Conservation (phyloP, 345 rosid genomes). For the Pistacia atlantica region DNA sequence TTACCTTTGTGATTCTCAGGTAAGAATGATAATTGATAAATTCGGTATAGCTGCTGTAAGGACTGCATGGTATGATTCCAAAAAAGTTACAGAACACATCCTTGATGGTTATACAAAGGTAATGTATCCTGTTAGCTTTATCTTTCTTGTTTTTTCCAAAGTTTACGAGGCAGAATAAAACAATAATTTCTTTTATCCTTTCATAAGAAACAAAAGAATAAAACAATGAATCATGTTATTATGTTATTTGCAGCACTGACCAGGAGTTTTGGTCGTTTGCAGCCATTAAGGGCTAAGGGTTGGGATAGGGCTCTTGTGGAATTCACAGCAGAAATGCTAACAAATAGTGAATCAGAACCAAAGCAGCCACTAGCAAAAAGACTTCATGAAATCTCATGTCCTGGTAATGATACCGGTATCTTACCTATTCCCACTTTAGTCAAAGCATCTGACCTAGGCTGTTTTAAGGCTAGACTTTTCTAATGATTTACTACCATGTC, state of each 20-base stretch:
- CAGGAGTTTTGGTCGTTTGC: slow-evolving; percentile 23
- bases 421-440: neutral
- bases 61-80: slow-evolving; percentile 74
- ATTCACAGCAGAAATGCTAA: slow-evolving; percentile 65
- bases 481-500: neutral
- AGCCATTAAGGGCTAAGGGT: slow-evolving; percentile 72
- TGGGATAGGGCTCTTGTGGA: slow-evolving; percentile 87
- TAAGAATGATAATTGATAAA: slow-evolving; percentile 65
- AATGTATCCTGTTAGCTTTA: neutral
- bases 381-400: slow-evolving; percentile 68
- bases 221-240: slow-evolving; percentile 2
- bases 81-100: slow-evolving; percentile 52
- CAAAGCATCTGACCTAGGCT: slow-evolving; percentile 5
- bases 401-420: slow-evolving; percentile 42
- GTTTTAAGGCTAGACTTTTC: neutral
- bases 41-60: slow-evolving; percentile 71
- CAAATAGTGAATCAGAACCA: slow-evolving; percentile 39
- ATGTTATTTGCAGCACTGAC: slow-evolving; percentile 7
- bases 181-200: too few relatives aligned
- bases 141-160: slow-evolving; percentile 12
- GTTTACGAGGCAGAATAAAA: neutral
- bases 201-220: too few relatives aligned
- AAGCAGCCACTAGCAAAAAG: slow-evolving; percentile 54
- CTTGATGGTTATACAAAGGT: slow-evolving; percentile 87
- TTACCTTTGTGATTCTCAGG: slow-evolving; percentile 38